Evolutionary conservation across 1,284 basidiomycete species (phyloP), one percentile per base, ranked within the genome.

Genomic region (Vanrija humicola): DNA sequence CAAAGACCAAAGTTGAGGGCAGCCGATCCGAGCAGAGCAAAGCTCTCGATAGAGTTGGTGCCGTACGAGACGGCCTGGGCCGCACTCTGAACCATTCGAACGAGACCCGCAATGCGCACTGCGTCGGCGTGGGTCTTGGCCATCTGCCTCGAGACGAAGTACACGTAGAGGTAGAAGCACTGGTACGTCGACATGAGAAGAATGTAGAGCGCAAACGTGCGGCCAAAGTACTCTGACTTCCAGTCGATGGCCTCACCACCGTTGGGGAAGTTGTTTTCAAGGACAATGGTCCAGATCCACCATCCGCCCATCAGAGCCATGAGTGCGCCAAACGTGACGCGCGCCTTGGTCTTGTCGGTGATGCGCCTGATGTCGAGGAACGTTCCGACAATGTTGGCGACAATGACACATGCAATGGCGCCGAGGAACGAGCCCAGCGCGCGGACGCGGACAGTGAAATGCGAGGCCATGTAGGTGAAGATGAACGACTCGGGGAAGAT

Each of bases 151-250:
- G 45, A 28, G 16, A 49, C 15, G 38, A 56, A 56, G 50, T 56
- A 56, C 8, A 56, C 46, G 38, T 38, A 56, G 12, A 56, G 29
- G 43, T 48, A 56, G 42, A 45, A 23, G n/a, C 19, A 18, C 50
- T 56, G 55, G 50, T 51, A 56, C 5, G 16, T 23, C 0, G 50
- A 50, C 16, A 38, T 34, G 12, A 56, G 50, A 19, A 56, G 38
- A 10, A 56, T 49, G 46, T 56, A 56, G 38, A 56, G 46, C 16
- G 55, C 50, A 23, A 56, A 56, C 25, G 50, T 52, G 46, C 46
- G 46, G 46, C 50, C 55, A 16, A 56, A 52, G 43, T 48, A 19
- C 19, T n/a, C 8, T 15, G 28, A 25, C 1, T 25, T 42, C 55
- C 55, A 56, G 46, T 56, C 55, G 38, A 56, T 44, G 0, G 46